A percentile compares a stretch with the other conserved stretches of the same genome.
phyloP scores from a whole-genome alignment of 345 rosid genomes.

The Pseudoturritis turrita region DNA sequence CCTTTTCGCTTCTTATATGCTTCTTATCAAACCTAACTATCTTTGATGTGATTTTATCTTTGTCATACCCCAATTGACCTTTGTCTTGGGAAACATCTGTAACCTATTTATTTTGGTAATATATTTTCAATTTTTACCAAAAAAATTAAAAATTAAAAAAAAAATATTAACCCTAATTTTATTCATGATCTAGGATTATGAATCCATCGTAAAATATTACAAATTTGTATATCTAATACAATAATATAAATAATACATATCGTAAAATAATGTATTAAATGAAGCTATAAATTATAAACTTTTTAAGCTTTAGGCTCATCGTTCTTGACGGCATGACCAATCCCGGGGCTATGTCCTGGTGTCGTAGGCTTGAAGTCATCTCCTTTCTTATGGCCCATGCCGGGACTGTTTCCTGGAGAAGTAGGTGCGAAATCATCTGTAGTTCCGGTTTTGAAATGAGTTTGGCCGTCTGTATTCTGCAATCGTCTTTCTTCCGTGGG shows the following conservation, averaged over 20 bases:
- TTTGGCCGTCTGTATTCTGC: neutral
- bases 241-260: conserved; percentile 13
- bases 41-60: too few species aligned
- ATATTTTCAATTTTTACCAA: too few species aligned
- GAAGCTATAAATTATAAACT: neutral
- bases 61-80: too few species aligned
- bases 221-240: neutral
- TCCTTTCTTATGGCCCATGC: conserved; percentile 26
- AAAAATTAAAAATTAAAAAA: too few species aligned
- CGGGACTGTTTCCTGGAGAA: conserved; percentile 20
- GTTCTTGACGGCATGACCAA: conserved; percentile 39
- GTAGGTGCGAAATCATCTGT: conserved; percentile 42
- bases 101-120: too few species aligned
- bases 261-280: neutral
- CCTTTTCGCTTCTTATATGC: too few species aligned
- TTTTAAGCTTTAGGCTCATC: conserved; percentile 33
- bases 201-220: conserved; percentile 16
- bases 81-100: too few species aligned
- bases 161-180: conserved; percentile 9
- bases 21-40: too few species aligned
- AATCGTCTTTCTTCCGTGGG: neutral
- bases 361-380: conserved; percentile 45
- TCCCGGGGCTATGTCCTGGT: conserved; percentile 53
- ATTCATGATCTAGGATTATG: conserved; percentile 25
- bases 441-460: neutral